Evolutionary conservation across 2,329 filamentous ascomycete genomes (phyloP), one percentile per base, ranked within the genome.

Genomic region (Juglanconis sp.): DNA sequence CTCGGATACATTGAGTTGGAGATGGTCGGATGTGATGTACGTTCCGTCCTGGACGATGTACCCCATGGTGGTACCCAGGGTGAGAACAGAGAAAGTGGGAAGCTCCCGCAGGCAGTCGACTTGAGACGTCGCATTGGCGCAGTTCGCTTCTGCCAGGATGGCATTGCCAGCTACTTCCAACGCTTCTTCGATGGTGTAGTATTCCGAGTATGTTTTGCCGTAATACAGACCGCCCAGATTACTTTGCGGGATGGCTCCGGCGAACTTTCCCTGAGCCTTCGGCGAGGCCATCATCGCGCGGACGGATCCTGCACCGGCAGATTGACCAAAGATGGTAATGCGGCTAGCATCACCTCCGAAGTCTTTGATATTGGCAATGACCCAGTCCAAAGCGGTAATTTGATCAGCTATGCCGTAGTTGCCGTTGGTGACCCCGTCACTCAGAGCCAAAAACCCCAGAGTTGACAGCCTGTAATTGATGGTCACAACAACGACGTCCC

Each of bases 381-480:
- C 72, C 80, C 80, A 83, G 42, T 81, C 76, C 6, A 82, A 70
- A 0, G 79, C 81, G 31, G 74, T 74, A 54, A 79, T 76, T 64
- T 81, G 77, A 65, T 83, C 80, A 4, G 73, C 74, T 2, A 84
- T 69, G 5, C 79, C 79, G 55, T 76, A 80, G 59, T 83, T 83
- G 34, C 79, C 80, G 17, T 77, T 77, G 2, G 77, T 74, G 3
- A 73, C 68, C 15, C 77, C 75, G 63, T 81, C 74, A 31, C 74
- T 65, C 7, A 86, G 74, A 0, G 84, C 84, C 0, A 87, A 71
- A 65, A 85, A 87, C 0, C 85, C 85, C 0, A 87, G 74, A 0
- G 81, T 84, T 0, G 76, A 77, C 3, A 87, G 71, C 8, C 85
- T 81, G 69, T 87, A 87, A 71, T 87, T 87, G 72, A 86, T 82